Conservation (phyloP, 352 stramenopile genomes). For the Elongisporangium senticosum region DNA sequence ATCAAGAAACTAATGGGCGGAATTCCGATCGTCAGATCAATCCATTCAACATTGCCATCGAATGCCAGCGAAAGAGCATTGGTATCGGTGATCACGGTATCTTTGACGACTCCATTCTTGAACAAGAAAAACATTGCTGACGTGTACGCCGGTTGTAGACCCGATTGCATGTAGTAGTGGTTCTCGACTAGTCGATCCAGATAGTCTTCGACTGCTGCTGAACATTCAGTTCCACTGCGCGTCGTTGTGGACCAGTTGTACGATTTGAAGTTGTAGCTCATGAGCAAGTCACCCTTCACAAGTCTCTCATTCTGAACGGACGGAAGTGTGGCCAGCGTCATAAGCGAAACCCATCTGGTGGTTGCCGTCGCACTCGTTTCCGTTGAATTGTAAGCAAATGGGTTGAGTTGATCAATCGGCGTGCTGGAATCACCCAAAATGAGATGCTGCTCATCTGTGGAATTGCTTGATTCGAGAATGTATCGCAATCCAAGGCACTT, state of each 20-base stretch:
- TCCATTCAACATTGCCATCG: too few relatives aligned
- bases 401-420: constrained; percentile 19
- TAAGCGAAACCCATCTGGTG: constrained; percentile 33
- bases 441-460: too few relatives aligned
- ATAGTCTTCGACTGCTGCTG: constrained; percentile 29
- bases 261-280: constrained; percentile 18
- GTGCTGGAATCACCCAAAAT: constrained; percentile 33
- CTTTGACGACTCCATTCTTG: constrained; percentile 30
- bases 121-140: constrained; percentile 51
- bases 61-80: too few relatives aligned
- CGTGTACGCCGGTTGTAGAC: constrained; percentile 44
- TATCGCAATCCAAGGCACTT: constrained; percentile 32
- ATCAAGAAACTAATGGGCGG: too few relatives aligned
- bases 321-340: constrained; percentile 23
- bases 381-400: constrained; percentile 13
- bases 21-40: too few relatives aligned
- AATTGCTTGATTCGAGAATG: background rate
- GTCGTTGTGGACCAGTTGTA: constrained; percentile 11
- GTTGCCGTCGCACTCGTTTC: background rate
- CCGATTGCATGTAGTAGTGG: constrained; percentile 34
- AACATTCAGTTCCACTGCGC: constrained; percentile 28
- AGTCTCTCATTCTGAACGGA: constrained; percentile 3
- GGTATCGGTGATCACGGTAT: too few relatives aligned
- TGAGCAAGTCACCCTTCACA: constrained; percentile 26
- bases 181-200: constrained; percentile 28